These are phyloP conservation scores for Fraxinus excelsior DNA, from an alignment of 257 asterid species.

Conservation along the genomic window DNA sequence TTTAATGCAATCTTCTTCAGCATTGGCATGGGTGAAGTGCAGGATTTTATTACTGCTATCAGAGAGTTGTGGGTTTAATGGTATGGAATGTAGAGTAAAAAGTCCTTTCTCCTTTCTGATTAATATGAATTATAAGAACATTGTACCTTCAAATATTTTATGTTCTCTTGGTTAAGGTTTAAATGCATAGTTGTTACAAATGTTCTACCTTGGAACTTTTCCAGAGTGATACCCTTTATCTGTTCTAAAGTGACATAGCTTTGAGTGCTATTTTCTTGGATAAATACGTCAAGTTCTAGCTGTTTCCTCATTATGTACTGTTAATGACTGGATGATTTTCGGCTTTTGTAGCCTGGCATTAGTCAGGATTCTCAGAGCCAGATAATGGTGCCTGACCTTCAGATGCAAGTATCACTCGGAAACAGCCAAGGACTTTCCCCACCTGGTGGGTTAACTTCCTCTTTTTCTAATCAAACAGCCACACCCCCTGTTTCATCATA, in stretches of 20 bases:
- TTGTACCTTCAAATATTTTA: not conserved
- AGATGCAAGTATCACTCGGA: conserved; percentile 47
- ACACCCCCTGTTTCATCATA: conserved; percentile 48
- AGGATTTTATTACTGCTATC: not conserved
- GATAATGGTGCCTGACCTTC: conserved; percentile 63
- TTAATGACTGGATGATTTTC: not conserved
- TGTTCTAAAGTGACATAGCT: conserved; percentile 16
- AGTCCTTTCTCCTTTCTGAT: not conserved
- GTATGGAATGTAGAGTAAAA: not conserved
- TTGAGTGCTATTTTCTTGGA: not conserved
- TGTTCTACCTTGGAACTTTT: not conserved
- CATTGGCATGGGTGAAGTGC: not conserved
- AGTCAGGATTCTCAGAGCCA: conserved; percentile 74
- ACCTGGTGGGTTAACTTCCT: conserved; percentile 42
- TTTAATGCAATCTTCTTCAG: not conserved
- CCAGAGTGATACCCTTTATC: conserved; percentile 4
- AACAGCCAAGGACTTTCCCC: conserved; percentile 47
- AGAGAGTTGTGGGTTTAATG: not conserved
- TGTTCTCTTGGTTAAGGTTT: not conserved
- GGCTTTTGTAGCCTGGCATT: conserved; percentile 53
- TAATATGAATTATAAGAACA: not conserved
- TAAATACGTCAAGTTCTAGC: conserved; percentile 18
- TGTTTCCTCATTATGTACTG: conserved; percentile 3
- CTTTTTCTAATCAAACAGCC: conserved; percentile 39
- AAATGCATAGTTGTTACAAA: conserved; percentile 3